Evolutionary conservation across 768 basidiomycete species (phyloP), one percentile per base, ranked within the genome.

Genomic region (Mycena galopus): DNA sequence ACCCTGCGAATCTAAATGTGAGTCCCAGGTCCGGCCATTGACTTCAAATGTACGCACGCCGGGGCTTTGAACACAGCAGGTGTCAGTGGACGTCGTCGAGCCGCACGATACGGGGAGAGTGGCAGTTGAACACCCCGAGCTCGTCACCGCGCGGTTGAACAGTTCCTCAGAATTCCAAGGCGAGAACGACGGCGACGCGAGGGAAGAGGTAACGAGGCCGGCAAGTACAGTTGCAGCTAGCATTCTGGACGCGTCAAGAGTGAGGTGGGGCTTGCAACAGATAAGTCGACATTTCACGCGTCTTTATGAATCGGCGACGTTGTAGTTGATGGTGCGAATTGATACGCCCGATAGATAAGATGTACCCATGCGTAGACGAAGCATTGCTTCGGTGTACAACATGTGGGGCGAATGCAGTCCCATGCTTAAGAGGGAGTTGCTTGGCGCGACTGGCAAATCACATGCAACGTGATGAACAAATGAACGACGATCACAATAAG

Each of bases 61-160:
- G 21, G 92, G 92, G 27, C 84, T 79, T 79, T 93, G 91, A 69
- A 90, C 91, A 78, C 93, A 94, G 78, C 93, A 94, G 14, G 84
- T 78, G 66, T 88, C 79, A 2, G 84, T 84, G 0, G 79, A 65
- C 0, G 88, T 81, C 1, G 86, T 83, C 72, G 88, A 89, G 60
- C 86, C 85, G 80, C 92, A 93, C 32, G 92, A 93, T 25, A 80
- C 77, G 4, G 83, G 76, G 2, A 88, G 86, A 50, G 82, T 81
- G 0, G 86, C 83, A 1, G 88, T n/a, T n/a, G n/a, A 84, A 75
- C 92, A 93, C n/a, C 89, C 84, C 1, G 91, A 89, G 67, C 82
- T 82, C 51, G 86, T 70, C 14, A 30, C 58, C 10, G 72, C 74
- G 64, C 78, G 76, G 39, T 75, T 78, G 76, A 84, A 81, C 47